Evolutionary conservation across 2,329 filamentous ascomycete genomes (phyloP).

Genomic region (Botrytis elliptica): DNA sequence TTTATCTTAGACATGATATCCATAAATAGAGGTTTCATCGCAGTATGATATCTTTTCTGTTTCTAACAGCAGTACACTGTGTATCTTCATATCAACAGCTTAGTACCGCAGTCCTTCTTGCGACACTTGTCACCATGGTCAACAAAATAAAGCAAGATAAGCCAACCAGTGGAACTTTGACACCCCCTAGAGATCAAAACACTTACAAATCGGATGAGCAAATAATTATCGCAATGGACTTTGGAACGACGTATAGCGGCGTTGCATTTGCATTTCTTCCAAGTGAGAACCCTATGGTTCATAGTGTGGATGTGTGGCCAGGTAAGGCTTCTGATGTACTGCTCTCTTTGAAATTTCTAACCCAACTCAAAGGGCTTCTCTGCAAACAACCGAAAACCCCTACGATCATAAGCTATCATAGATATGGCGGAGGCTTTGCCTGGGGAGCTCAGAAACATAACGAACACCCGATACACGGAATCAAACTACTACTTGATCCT

Average conservation of each 20-base stretch:
- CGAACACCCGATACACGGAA: conserved; percentile 20
- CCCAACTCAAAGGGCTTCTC: neutral
- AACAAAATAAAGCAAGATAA: neutral
- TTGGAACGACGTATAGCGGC: conserved; percentile 30
- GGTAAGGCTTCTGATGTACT: conserved; percentile 19
- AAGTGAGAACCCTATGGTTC: neutral
- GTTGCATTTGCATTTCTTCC: conserved; percentile 25
- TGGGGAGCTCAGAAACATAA: conserved; percentile 25
- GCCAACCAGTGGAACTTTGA: neutral
- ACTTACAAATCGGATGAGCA: conserved; percentile 18
- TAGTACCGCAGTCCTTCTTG: neutral
- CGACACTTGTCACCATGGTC: neutral
- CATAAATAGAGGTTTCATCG: neutral
- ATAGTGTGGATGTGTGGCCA: conserved; percentile 27
- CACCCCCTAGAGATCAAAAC: neutral
- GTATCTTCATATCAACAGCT: neutral
- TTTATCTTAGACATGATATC: neutral
- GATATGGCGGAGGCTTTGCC: neutral
- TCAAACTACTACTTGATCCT: conserved; percentile 36
- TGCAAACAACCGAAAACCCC: conserved; percentile 24
- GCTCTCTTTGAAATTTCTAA: neutral
- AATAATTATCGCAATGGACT: conserved; percentile 29
- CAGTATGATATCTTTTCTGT: neutral
- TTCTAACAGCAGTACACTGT: neutral
- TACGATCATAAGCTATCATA: conserved; percentile 15